Evolutionary conservation across 352 stramenopile species (phyloP), one percentile per base, ranked within the genome.

Genomic region (Phytophthora meadii): DNA sequence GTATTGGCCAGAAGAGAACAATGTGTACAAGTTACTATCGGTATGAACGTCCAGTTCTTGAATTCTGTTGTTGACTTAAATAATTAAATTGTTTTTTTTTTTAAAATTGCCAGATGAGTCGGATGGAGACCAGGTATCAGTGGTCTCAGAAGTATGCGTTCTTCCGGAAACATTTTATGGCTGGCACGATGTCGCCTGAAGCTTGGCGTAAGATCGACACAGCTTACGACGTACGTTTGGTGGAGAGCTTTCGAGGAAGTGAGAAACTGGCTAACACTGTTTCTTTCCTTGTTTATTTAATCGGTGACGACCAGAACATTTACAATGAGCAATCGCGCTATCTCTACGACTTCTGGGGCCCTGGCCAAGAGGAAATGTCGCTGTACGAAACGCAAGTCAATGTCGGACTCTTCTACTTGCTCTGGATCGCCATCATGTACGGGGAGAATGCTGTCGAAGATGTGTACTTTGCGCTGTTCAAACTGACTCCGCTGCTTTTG

Each of bases 111-210:
- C 45, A 92, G 83, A 80, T 92, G 61, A 77, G 68, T 47, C 81
- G 83, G n/a, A 64, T 55, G 12, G 77, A 87, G 57, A 72, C 67
- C 4, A 55, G 25, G 10, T 86, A 90, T 50, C 60, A 77, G 14
- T 92, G 83, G 81, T 75, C 73, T 8, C 79, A 87, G 59, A 84
- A 87, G 72, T 92, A 90, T 28, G 73, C 70, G 4, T 84, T 82
- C 58, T 81, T 78, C 57, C 69, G 76, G 19, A 77, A 84, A 34
- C 55, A 86, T 24, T 88, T 75, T 64, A 58, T 72, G 45, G 70
- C 61, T 4, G 79, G 83, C 27, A 56, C 82, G 41, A 87, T 92
- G 68, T 74, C 74, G n/a, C 49, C 44, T 6, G 61, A 87, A 42
- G 65, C 78, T 12, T 92, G 83, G 83, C 41, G 52, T 3, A 52